These are phyloP conservation scores for Cutaneotrichosporon daszewskae DNA, from an alignment of 1,284 basidiomycete genomes.

Conservation along the genomic window DNA sequence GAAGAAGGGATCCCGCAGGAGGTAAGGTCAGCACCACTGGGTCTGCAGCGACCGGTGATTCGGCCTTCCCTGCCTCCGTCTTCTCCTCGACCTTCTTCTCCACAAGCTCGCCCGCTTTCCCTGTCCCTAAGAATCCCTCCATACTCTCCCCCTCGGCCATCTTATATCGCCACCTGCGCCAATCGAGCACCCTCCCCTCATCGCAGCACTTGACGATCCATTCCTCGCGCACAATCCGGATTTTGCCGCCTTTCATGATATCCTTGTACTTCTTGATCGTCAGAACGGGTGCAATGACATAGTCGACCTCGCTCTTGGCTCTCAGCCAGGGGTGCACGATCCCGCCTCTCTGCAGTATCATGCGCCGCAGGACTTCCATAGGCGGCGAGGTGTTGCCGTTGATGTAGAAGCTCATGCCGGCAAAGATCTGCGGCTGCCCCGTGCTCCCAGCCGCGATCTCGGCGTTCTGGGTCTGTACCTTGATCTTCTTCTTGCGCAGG, in stretches of 20 bases:
- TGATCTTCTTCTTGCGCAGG: slow-evolving; percentile 81
- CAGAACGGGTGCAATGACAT: slow-evolving; percentile 82
- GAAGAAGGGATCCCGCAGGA: background rate
- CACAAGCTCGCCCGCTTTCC: background rate
- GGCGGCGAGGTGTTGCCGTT: slow-evolving; percentile 88
- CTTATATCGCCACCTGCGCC: slow-evolving; percentile 38
- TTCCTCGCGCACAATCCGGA: slow-evolving; percentile 80
- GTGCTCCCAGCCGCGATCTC: slow-evolving; percentile 50
- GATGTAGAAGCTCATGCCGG: slow-evolving; percentile 72
- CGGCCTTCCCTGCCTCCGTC: background rate
- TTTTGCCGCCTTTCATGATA: slow-evolving; percentile 58
- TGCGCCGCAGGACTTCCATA: slow-evolving; percentile 70
- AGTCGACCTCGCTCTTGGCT: slow-evolving; percentile 38
- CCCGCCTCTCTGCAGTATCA: slow-evolving; percentile 80
- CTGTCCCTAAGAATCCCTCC: slow-evolving; percentile 23
- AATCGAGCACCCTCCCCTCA: slow-evolving; percentile 55
- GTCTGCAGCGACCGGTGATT: background rate
- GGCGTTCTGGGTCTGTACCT: slow-evolving; percentile 77
- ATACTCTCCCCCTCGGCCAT: slow-evolving; percentile 12
- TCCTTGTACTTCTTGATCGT: slow-evolving; percentile 84
- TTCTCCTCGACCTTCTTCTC: background rate
- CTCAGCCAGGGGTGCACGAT: slow-evolving; percentile 59
- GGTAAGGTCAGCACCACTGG: background rate
- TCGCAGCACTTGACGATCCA: slow-evolving; percentile 78
- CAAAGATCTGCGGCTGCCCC: slow-evolving; percentile 57